Percentiles rank a stretch among this genome's conserved stretches.
Evolutionary conservation across 2,329 filamentous ascomycete genomes (phyloP).

Genomic region (Dactylonectria macrodidyma): DNA sequence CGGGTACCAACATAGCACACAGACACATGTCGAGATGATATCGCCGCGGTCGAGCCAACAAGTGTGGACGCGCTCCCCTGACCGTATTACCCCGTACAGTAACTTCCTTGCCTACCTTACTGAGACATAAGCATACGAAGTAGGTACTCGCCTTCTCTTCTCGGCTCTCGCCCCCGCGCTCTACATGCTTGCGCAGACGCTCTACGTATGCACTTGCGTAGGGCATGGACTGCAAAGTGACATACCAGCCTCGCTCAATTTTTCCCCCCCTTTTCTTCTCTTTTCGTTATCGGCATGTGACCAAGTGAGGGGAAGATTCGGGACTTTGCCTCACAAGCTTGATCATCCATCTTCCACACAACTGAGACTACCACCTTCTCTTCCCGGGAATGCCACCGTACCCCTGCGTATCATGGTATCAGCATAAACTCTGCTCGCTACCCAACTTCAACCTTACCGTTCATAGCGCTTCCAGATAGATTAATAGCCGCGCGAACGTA

Average conservation of each 20-base stretch:
- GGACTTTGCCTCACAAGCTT: neutral
- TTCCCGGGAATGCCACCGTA: constrained; percentile 3
- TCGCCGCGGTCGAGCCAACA: too few species aligned
- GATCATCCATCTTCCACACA: neutral
- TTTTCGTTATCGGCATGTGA: neutral
- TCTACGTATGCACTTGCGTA: constrained; percentile 10
- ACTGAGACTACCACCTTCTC: neutral
- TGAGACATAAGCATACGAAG: too few species aligned
- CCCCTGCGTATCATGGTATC: neutral
- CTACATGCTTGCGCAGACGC: neutral
- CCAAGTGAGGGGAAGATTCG: neutral
- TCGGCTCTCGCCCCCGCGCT: neutral
- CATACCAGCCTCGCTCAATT: constrained; percentile 1
- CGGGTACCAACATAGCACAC: too few species aligned
- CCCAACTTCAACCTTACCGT: constrained; percentile 18
- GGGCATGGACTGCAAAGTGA: neutral
- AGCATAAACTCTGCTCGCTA: constrained; percentile 1
- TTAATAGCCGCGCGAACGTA: constrained; percentile 29
- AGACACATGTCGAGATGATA: too few species aligned
- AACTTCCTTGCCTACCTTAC: too few species aligned
- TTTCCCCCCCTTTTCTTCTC: neutral
- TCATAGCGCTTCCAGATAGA: constrained; percentile 33
- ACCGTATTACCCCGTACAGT: too few species aligned
- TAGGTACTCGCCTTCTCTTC: too few species aligned
- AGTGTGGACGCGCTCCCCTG: too few species aligned